These are phyloP conservation scores for Stereocaulon alpinum DNA, from an alignment of 495 filamentous ascomycete species.

Conservation along the genomic window DNA sequence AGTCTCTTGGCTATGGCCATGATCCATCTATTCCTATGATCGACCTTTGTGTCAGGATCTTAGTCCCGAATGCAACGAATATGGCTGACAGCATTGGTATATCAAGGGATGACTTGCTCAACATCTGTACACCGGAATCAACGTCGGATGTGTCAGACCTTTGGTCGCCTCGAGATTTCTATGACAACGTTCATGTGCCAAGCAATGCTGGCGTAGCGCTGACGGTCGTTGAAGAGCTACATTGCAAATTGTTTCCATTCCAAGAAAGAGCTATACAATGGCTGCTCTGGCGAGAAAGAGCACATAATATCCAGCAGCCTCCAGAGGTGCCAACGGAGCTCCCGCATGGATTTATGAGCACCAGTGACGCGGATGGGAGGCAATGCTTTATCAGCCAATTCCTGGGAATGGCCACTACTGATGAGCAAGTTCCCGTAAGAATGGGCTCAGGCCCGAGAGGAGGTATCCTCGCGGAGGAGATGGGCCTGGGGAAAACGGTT, in stretches of 20 bases:
- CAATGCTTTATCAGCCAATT: constrained; percentile 52
- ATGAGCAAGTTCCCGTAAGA: constrained; percentile 38
- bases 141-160: neutral
- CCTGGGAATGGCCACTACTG: constrained; percentile 48
- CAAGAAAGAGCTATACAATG: constrained; percentile 62
- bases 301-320: constrained; percentile 18
- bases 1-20: neutral
- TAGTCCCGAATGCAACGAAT: constrained; percentile 11
- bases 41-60: constrained; percentile 14
- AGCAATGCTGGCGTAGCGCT: neutral
- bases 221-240: constrained; percentile 29
- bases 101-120: constrained; percentile 10
- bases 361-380: constrained; percentile 40
- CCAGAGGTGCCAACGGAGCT: neutral
- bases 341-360: constrained; percentile 22
- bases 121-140: constrained; percentile 9
- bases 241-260: constrained; percentile 56
- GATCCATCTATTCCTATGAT: constrained; percentile 4
- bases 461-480: constrained; percentile 82
- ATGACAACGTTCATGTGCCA: constrained; percentile 54
- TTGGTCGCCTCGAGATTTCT: constrained; percentile 53
- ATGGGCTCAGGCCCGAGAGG: constrained; percentile 35
- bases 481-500: constrained; percentile 92
- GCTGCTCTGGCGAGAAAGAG: constrained; percentile 52
- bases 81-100: constrained; percentile 11